Evolutionary conservation across 495 filamentous ascomycete genomes (phyloP), one percentile per base, ranked within the genome.

Genomic region (Pyronema domesticum): DNA sequence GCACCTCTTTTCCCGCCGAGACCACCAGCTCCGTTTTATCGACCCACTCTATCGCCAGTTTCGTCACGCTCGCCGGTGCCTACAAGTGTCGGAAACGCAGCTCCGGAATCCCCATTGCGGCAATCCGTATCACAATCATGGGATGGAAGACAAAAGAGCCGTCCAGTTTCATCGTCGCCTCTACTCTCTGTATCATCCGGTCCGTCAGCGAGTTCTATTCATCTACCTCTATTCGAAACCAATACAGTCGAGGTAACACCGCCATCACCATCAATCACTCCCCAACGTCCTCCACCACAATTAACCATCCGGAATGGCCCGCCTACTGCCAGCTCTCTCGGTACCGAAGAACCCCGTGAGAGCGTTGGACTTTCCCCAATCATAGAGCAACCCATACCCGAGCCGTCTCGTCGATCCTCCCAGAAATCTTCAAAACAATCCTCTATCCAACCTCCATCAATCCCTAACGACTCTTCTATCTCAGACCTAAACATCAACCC

Each of bases 21-120:
- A 19, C 61, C 60, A 7, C 39, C 23, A 10, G 44, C 57, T 4
- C 23, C 46, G 6, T 46, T 39, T 6, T 64, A 57, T 46, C 45
- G 55, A 6, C 61, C 61, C 6, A 60, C 61, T 3, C 53, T 64
- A 30, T 60, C 60, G n/a, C 60, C 55, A n/a, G 60, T 63, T 35
- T 60, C 62, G 23, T 56, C 52, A 9, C 59, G 56, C 39, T 57
- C 60, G 11, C 49, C 60, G 15, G 58, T 55, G 1, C 60, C 50
- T 13, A 64, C 61, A 18, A 64, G 52, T 17, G 30, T 49, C 30
- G 48, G 37, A 35, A 39, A 53, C 11, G 14, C 37, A 10, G 35
- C 58, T 18, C 46, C 58, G 14, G 35, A n/a, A 15, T 55, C 55
- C 4, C 34, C 17, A n/a, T 52, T 74, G 49, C 70, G 70, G 23